A percentile compares a stretch with the other conserved stretches of the same genome.
Conservation (phyloP, 495 filamentous ascomycete species). For the Paragyromitra xinjiangensis region DNA sequence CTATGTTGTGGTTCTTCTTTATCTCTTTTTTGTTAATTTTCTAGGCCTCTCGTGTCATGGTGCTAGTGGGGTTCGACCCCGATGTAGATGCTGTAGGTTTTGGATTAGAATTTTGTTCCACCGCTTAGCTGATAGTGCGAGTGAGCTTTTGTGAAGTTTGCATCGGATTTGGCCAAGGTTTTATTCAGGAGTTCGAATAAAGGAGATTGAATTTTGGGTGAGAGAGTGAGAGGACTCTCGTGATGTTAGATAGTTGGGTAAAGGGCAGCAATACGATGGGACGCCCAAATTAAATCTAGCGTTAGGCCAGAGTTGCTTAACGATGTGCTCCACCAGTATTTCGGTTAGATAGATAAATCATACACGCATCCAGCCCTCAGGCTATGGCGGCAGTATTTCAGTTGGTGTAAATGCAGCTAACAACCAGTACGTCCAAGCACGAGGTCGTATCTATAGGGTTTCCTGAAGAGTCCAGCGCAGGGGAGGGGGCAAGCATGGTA, state of each 20-base stretch:
- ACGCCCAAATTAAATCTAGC: background rate
- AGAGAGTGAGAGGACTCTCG: background rate
- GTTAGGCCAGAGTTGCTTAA: background rate
- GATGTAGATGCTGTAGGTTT: background rate
- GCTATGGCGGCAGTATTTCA: no score
- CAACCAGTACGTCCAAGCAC: background rate
- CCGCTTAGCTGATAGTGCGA: background rate
- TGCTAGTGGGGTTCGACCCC: background rate
- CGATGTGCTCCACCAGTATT: background rate
- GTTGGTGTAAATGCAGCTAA: background rate
- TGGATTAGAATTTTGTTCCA: background rate
- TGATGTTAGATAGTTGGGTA: background rate
- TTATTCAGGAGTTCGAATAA: no score
- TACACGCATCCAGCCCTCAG: no score
- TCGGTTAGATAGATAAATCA: no score
- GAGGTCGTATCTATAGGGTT: background rate
- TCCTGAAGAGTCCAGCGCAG: background rate
- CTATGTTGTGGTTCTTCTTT: conserved; percentile 9
- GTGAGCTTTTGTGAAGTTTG: background rate
- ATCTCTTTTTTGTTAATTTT: background rate
- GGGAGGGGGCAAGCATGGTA: background rate
- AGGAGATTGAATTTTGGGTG: no score
- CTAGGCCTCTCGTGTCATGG: background rate
- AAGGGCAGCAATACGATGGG: background rate
- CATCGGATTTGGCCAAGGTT: no score